phyloP scores from a whole-genome alignment of 768 basidiomycete genomes.

The Podaxis mareebaensis region DNA sequence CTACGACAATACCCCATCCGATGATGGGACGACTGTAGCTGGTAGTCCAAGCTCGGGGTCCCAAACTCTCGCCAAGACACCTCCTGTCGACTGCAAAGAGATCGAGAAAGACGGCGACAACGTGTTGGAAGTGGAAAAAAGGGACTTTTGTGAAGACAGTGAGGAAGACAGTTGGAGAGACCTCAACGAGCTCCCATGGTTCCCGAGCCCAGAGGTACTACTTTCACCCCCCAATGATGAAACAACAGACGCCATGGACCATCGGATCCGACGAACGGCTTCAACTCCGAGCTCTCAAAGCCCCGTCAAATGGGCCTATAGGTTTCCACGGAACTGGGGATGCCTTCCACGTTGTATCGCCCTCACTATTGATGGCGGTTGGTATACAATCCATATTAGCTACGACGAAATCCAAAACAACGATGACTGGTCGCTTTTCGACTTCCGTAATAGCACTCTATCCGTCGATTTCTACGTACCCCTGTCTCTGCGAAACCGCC shows the following conservation, averaged over 20 bases:
- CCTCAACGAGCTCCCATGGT: constrained; percentile 9
- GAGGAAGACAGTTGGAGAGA: background rate
- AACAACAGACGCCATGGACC: no score
- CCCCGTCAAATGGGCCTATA: background rate
- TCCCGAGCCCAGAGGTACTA: background rate
- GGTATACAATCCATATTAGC: constrained; percentile 7
- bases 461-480: constrained; percentile 8
- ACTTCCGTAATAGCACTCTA: background rate
- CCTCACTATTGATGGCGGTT: constrained; percentile 5
- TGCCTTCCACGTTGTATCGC: background rate
- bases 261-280: background rate
- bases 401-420: background rate
- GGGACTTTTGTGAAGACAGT: no score
- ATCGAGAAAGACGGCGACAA: background rate
- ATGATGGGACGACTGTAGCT: background rate
- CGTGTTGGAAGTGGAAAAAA: background rate
- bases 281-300: background rate
- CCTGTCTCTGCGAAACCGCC: background rate
- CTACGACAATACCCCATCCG: background rate
- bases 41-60: constrained; percentile 3
- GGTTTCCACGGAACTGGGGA: background rate
- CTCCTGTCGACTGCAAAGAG: background rate
- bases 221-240: background rate
- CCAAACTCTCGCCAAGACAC: background rate
- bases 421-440: background rate